Evolutionary conservation across 345 rosid genomes (phyloP), one percentile per base, ranked within the genome.

Genomic region (Eucalyptus pauciflora): DNA sequence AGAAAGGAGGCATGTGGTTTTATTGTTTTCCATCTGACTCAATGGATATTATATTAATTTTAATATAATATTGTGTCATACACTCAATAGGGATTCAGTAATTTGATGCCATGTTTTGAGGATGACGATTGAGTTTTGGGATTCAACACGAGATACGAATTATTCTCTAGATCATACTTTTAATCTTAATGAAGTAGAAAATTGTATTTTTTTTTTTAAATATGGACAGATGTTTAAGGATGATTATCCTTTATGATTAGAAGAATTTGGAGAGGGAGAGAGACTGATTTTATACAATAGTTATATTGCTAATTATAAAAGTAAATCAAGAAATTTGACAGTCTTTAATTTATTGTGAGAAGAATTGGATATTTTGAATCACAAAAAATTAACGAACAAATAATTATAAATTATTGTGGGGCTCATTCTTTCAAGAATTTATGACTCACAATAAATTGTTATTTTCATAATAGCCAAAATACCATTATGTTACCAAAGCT

Each of bases 371-470:
- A 52, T 52, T 18, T 52, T 52, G 58, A 0, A 52, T 0, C 2
- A 52, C 4, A 52, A 52, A 7, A 52, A 52, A 18, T 52, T 52
- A 52, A 7, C 2, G 0, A 18, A 52, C 0, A 52, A 52, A 52
- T 7, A 52, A 52, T 51, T 3, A 17, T 0, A 52, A 52, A 18
- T 52, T 43, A 52, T 52, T 52, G 1, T 18, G 10, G 25, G 25
- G 10, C 0, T 1, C 10, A 52, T 8, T 20, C 0, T 0, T 52
- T 52, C 0, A 52, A 52, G 0, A 52, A 52, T 52, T 0, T 1
- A 2, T 7, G 10, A 1, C 0, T 52, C 9, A 52, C 1, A 52
- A 52, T 52, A 52, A 52, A 52, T 0, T 18, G 0, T 52, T 52
- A 52, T 18, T 52, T 52, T 52, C 4, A 52, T 52, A 3, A 0